These are phyloP conservation scores for Rhodotorula sp. DNA, from an alignment of 1,284 basidiomycete species.

Conservation along the genomic window DNA sequence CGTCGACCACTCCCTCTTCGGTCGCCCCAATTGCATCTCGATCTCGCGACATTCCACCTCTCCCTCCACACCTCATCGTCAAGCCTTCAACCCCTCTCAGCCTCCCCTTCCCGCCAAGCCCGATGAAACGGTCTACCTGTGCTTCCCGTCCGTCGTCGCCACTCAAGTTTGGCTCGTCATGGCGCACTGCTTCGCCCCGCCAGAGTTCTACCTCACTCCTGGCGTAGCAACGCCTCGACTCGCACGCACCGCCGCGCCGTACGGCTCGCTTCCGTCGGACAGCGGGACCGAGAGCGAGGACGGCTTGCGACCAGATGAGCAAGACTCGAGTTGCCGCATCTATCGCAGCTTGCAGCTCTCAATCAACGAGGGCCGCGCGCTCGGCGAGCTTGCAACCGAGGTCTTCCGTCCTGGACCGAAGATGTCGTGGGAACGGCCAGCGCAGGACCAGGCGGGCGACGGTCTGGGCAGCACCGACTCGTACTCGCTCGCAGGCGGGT, in stretches of 20 bases:
- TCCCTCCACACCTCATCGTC: slow-evolving; percentile 10
- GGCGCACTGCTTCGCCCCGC: slow-evolving; percentile 42
- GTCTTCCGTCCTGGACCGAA: slow-evolving; percentile 18
- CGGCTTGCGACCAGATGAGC: slow-evolving; percentile 6
- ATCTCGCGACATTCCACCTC: slow-evolving; percentile 14
- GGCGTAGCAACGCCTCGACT: slow-evolving; percentile 20
- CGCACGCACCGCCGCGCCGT: neutral
- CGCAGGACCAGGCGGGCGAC: slow-evolving; percentile 5
- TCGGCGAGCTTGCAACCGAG: slow-evolving; percentile 35
- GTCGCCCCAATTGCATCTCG: slow-evolving; percentile 40
- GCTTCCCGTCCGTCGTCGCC: slow-evolving; percentile 42
- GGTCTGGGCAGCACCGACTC: slow-evolving; percentile 1
- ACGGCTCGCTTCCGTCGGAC: slow-evolving; percentile 2
- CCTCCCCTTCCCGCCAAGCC: neutral
- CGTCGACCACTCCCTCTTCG: slow-evolving; percentile 44
- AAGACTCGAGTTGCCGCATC: slow-evolving; percentile 29
- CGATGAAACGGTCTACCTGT: slow-evolving; percentile 29
- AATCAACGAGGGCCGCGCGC: slow-evolving; percentile 36
- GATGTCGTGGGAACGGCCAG: slow-evolving; percentile 18
- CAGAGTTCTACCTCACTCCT: slow-evolving; percentile 23
- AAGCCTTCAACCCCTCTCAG: slow-evolving; percentile 8
- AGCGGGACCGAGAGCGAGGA: neutral
- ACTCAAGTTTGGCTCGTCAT: slow-evolving; percentile 41
- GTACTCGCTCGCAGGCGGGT: neutral
- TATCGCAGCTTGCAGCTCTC: slow-evolving; percentile 28